A percentile compares a stretch with the other conserved stretches of the same genome.
Conservation (phyloP, 257 asterid species). For the Fraxinus americana region DNA sequence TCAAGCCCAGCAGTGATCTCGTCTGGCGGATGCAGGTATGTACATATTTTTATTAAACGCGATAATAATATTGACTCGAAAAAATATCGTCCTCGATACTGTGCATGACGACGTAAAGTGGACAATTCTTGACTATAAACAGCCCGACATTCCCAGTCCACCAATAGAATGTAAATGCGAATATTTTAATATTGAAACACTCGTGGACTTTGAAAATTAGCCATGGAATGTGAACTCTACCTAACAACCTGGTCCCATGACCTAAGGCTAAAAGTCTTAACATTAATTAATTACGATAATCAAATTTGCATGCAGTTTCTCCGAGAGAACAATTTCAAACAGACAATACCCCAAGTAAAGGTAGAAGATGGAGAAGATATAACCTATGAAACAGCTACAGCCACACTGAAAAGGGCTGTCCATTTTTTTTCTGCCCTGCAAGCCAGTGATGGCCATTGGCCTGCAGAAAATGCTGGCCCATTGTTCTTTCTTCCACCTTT, state of each 20-base stretch:
- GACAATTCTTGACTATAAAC: background rate
- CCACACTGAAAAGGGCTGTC: conserved; percentile 39
- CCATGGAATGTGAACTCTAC: background rate
- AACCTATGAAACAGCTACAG: conserved; percentile 17
- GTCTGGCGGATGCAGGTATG: conserved; percentile 27
- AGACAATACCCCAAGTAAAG: conserved; percentile 27
- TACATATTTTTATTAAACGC: background rate
- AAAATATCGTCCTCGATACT: no score
- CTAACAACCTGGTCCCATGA: background rate
- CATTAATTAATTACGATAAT: background rate
- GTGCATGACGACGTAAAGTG: no score
- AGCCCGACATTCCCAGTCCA: background rate
- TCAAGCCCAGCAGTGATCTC: conserved; percentile 27
- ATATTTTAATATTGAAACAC: no score
- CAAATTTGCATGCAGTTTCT: conserved; percentile 19
- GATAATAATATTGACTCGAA: no score
- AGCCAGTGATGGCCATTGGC: conserved; percentile 61
- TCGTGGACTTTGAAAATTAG: background rate
- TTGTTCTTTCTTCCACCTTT: conserved; percentile 54
- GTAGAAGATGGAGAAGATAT: conserved; percentile 24
- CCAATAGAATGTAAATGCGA: background rate
- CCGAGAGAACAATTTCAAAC: conserved; percentile 29
- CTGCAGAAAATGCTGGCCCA: conserved; percentile 60
- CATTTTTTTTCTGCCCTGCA: conserved; percentile 54
- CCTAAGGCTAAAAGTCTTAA: background rate